Evolutionary conservation across 345 rosid genomes (phyloP).

Genomic region (Eucalyptus erythrocorys): DNA sequence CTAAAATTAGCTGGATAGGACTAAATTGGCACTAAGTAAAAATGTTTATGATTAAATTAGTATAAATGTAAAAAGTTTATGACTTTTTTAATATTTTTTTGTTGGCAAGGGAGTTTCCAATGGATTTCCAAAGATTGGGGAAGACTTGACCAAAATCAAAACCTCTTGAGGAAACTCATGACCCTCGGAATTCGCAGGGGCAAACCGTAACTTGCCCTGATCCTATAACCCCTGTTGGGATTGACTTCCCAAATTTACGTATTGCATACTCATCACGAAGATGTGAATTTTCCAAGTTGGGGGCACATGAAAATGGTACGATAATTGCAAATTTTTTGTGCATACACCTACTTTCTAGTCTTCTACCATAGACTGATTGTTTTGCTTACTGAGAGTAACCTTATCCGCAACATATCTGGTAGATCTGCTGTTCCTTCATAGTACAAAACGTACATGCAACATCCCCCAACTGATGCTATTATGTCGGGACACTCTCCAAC

Average conservation of each 20-base stretch:
- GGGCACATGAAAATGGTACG: background rate
- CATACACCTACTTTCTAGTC: background rate
- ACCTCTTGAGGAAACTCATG: rapidly evolving
- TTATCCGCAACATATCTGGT: background rate
- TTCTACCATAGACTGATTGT: background rate
- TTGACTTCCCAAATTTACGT: background rate
- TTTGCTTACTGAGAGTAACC: background rate
- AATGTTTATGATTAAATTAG: no score
- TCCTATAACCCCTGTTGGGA: background rate
- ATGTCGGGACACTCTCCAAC: background rate
- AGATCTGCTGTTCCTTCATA: background rate
- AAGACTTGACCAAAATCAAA: background rate
- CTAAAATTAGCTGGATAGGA: no score
- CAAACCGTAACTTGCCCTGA: background rate
- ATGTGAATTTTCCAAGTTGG: background rate
- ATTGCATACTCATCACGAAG: background rate
- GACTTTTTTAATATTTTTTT: no score
- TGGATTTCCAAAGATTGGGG: background rate
- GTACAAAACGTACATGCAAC: background rate
- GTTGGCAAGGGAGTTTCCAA: background rate
- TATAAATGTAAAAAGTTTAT: rapidly evolving
- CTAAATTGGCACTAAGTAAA: no score
- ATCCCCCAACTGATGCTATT: background rate
- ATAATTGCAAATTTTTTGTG: background rate
- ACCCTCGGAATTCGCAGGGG: background rate